Evolutionary conservation across 768 basidiomycete genomes (phyloP).

Genomic region (Kwoniella dendrophila): DNA sequence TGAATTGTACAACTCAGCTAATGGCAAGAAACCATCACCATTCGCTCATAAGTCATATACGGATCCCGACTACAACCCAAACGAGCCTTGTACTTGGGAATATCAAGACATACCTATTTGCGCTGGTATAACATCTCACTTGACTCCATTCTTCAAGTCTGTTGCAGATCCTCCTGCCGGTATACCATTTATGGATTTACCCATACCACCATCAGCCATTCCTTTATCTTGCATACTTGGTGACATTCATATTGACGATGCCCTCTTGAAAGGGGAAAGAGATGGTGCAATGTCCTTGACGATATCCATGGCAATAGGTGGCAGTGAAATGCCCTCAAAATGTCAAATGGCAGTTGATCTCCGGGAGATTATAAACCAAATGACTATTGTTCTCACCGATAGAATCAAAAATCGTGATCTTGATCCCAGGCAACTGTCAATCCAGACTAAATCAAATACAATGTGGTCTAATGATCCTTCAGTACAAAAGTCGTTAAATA

Average conservation of each 20-base stretch:
- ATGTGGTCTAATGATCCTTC: slow-evolving; percentile 1
- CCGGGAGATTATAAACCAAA: neutral
- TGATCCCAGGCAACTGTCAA: neutral
- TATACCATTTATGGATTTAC: neutral
- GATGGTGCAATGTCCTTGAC: slow-evolving; percentile 2
- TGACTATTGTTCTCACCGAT: neutral
- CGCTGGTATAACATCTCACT: neutral
- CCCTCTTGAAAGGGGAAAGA: neutral
- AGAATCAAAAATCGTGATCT: neutral
- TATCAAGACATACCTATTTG: neutral
- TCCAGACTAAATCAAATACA: neutral
- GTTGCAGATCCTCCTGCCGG: neutral
- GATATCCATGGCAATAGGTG: neutral
- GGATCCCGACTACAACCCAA: neutral
- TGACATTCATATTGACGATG: slow-evolving; percentile 7
- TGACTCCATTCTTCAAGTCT: neutral
- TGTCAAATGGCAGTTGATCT: neutral
- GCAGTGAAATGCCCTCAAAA: neutral
- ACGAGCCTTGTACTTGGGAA: slow-evolving; percentile 2
- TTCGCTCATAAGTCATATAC: neutral
- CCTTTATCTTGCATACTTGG: neutral
- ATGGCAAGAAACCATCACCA: neutral
- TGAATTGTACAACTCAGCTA: neutral
- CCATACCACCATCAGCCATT: neutral
- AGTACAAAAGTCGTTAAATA: neutral